These are phyloP conservation scores for Zygotorulaspora florentina DNA, from an alignment of 805 yeast genomes.

Conservation along the genomic window DNA sequence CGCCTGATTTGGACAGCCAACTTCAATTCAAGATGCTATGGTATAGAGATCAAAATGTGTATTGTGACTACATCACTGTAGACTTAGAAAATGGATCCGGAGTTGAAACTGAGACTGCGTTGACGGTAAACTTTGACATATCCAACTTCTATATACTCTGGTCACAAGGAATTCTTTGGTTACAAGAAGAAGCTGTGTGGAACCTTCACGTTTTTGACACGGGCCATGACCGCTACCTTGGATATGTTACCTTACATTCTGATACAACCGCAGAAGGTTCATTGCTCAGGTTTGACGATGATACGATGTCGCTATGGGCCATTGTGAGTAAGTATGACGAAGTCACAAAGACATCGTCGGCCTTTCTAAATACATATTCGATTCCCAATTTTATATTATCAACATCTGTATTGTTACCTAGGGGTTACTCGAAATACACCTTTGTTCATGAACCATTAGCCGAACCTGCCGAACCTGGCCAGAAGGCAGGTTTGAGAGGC, in stretches of 20 bases:
- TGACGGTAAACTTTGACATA: constrained; percentile 13
- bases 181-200: constrained; percentile 10
- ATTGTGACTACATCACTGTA: constrained; percentile 10
- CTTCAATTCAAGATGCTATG: constrained; percentile 2
- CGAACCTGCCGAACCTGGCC: constrained; percentile 20
- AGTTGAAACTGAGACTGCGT: constrained; percentile 6
- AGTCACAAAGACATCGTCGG: constrained; percentile 6
- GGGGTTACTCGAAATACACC: constrained; percentile 8
- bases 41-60: not conserved
- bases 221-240: constrained; percentile 12
- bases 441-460: constrained; percentile 3
- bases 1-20: no score
- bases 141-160: constrained; percentile 14
- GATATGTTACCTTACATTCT: constrained; percentile 10
- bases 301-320: constrained; percentile 7
- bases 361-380: constrained; percentile 9
- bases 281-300: constrained; percentile 6
- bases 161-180: constrained; percentile 11
- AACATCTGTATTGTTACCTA: constrained; percentile 9
- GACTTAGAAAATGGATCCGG: not conserved
- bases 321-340: constrained; percentile 11
- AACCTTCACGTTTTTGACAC: constrained; percentile 16
- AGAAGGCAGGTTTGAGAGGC: not conserved
- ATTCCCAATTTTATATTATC: constrained; percentile 3
- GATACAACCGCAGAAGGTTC: constrained; percentile 1